Conservation (phyloP, 2,329 filamentous ascomycete genomes). For the Cladorrhinum sp. region DNA sequence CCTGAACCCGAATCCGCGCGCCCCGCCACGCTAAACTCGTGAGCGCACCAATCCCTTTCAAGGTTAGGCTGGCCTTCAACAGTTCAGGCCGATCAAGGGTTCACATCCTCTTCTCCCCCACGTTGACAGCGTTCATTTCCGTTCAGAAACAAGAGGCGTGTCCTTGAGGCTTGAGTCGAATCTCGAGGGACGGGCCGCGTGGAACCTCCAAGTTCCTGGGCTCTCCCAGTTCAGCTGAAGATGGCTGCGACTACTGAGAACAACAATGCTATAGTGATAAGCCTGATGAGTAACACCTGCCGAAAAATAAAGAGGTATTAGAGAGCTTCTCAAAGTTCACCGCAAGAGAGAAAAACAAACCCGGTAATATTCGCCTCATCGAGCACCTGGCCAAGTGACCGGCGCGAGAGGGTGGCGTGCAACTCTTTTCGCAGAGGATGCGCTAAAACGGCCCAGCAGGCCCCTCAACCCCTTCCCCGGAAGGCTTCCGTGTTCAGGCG, state of each 20-base stretch:
- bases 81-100: slow-evolving; percentile 3
- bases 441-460: neutral
- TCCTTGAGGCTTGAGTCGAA: neutral
- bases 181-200: neutral
- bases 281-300: too few relatives aligned
- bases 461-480: neutral
- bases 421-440: neutral
- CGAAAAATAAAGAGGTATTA: too few relatives aligned
- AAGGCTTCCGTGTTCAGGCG: neutral
- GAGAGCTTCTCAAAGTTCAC: too few relatives aligned
- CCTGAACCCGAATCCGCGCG: neutral
- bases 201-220: neutral
- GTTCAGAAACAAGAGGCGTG: neutral
- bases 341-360: too few relatives aligned
- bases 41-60: neutral
- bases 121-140: neutral
- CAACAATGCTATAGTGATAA: too few relatives aligned
- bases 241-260: neutral
- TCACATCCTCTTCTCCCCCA: neutral
- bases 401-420: neutral
- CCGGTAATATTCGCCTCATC: neutral
- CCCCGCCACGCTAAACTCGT: neutral
- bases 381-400: neutral
- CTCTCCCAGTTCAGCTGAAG: neutral
- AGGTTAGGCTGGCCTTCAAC: neutral